A percentile compares a stretch with the other conserved stretches of the same genome.
These are phyloP conservation scores for Cicer chorassanicum DNA, from an alignment of 306 rosid species.

Conservation along the genomic window DNA sequence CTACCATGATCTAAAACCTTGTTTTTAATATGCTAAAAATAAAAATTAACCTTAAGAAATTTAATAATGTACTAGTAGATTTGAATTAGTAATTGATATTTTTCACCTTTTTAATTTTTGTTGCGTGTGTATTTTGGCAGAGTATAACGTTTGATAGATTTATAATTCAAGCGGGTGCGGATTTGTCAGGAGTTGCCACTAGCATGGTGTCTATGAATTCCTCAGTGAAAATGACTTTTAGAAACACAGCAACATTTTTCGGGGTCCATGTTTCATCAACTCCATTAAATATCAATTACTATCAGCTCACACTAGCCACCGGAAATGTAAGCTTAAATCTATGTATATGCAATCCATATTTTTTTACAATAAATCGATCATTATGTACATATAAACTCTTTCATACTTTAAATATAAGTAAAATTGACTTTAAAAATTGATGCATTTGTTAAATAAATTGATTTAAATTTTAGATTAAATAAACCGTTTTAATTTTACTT, in stretches of 20 bases:
- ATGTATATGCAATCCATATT: neutral
- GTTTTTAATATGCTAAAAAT: too few relatives aligned
- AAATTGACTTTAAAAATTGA: too few relatives aligned
- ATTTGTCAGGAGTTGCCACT: slow-evolving; percentile 84
- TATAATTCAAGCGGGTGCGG: slow-evolving; percentile 89
- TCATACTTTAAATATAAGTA: too few relatives aligned
- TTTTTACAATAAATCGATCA: too few relatives aligned
- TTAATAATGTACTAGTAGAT: neutral
- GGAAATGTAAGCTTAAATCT: slow-evolving; percentile 60
- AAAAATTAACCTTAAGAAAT: neutral
- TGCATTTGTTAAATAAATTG: too few relatives aligned
- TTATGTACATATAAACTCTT: too few relatives aligned
- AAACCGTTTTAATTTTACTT: too few relatives aligned
- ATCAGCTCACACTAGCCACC: slow-evolving; percentile 71
- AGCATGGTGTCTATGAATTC: slow-evolving; percentile 79
- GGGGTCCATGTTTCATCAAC: slow-evolving; percentile 81
- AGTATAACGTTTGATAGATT: slow-evolving; percentile 77
- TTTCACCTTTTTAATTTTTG: neutral
- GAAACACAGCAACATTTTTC: slow-evolving; percentile 84
- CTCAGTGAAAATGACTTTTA: slow-evolving; percentile 69
- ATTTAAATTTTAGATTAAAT: too few relatives aligned
- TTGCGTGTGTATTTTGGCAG: slow-evolving; percentile 43
- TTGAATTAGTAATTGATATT: neutral
- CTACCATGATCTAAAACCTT: too few relatives aligned
- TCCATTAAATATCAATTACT: slow-evolving; percentile 72